Evolutionary conservation across 768 basidiomycete genomes (phyloP).

Genomic region (Phaffia tasmanica): DNA sequence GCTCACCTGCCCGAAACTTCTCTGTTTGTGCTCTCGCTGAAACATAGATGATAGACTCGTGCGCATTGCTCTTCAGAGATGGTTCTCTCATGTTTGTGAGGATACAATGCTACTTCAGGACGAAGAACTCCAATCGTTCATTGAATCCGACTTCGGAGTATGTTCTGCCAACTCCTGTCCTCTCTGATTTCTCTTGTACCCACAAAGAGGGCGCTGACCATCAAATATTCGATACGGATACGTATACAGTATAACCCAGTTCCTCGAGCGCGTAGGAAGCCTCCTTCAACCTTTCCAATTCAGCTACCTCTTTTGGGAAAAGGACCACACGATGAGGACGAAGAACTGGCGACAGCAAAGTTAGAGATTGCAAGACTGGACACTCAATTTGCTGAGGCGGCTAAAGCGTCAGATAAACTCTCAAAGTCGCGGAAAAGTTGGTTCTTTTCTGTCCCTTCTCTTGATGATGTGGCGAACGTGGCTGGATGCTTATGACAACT

Average conservation of each 20-base stretch:
- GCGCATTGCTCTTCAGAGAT: constrained; percentile 85
- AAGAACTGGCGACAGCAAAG: constrained; percentile 76
- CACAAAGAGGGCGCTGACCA: not conserved
- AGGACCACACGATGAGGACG: constrained; percentile 87
- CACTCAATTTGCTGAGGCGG: constrained; percentile 80
- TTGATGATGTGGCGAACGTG: not conserved
- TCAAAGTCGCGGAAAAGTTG: constrained; percentile 66
- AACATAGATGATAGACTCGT: constrained; percentile 75
- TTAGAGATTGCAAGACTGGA: constrained; percentile 88
- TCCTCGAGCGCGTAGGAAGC: constrained; percentile 44
- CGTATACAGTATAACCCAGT: constrained; percentile 36
- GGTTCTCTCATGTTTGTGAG: constrained; percentile 86
- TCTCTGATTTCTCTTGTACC: not conserved
- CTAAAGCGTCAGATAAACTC: constrained; percentile 79
- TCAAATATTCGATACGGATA: not conserved
- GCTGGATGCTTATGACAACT: constrained; percentile 10
- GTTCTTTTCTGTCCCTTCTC: constrained; percentile 24
- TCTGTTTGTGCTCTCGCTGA: not conserved
- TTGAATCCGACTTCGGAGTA: constrained; percentile 91
- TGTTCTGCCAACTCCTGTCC: constrained; percentile 26
- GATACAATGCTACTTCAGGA: constrained; percentile 77
- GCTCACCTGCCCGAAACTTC: not conserved
- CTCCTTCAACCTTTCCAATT: constrained; percentile 54
- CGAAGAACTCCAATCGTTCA: constrained; percentile 86
- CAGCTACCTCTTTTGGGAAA: constrained; percentile 45